Base-by-base conservation (phyloP, 164 flowering plant genomes). In the Piper longum region DNA sequence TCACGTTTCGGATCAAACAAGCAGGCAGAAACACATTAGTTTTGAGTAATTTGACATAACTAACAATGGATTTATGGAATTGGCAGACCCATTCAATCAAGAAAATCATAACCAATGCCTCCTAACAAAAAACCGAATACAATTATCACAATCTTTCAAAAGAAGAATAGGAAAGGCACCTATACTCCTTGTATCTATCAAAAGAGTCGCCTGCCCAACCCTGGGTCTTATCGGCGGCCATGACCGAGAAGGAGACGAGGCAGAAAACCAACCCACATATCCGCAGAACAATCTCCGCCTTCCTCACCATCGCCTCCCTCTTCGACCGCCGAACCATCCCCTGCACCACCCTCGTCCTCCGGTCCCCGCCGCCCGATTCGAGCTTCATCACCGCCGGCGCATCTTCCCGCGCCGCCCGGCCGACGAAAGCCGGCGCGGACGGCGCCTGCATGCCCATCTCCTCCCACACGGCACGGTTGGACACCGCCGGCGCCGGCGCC, bases 121-220 rank as follows among this genome's bases (percentile, higher is more conserved):
- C 36, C 4, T 26, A 2, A 57, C 26, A 57, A 57, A 26, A 18
- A 26, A 57, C 26, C 7, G 26, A 36, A 6, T 26, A 3, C 11
- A 36, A 13, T 18, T 48, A 9, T 48, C 11, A 6, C 8, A 5
- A 5, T 44, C 11, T 11, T 11, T 44, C 11, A 11, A 13, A 14
- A 56, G 58, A 56, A 19, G 19, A n/a, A 56, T 3, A 16, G n/a
- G 58, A 13, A 19, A 45, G 18, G 6, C 36, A 51, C 99, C 96
- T 83, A 83, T 88, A 95, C 61, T 88, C 99, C 68, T 75, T 87
- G 73, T 95, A 91, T 42, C 99, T 87, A 69, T 88, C 83, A 68
- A 81, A 95, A 26, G 99, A 95, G 71, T 95, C 99, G 5, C 97
- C 99, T 45, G 80, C 80, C 99, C 99, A 95, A 1, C 99, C 99